Base-by-base conservation (phyloP, 2,329 filamentous ascomycete genomes). In the Monilinia laxa region DNA sequence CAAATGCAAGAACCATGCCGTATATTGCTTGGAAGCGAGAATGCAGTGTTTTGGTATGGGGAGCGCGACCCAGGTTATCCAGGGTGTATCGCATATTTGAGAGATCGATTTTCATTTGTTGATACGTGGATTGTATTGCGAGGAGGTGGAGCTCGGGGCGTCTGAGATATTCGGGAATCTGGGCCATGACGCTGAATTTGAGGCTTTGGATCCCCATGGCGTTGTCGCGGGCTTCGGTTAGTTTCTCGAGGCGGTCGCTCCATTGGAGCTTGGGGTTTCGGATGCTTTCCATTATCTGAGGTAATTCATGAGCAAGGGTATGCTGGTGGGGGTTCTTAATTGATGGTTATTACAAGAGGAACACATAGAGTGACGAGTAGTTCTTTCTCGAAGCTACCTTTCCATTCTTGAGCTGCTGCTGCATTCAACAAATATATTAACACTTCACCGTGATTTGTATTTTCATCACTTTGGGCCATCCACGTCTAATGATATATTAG, bases 141-240 rank as follows among this genome's bases (percentile, higher is more conserved):
- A 18, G 18, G 10, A 49, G 20, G 18, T 47, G 28, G 3, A 9
- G 1, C 14, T 49, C 6, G 10, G 42, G 57, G 6, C 23, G 5
- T 23, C 57, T 31, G 2, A 59, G 28, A 23, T 31, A 59, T 12
- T 59, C 57, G 2, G 25, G 57, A 18, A 59, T 42, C 20, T 59
- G 25, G 11, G 57, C 40, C 16, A 59, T 18, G 11, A n/a, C 25
- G 14, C 23, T 25, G 3, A 59, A 11, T 3, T 59, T 59, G 18
- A 59, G 40, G 20, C 40, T 59, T 35, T 47, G 25, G 7, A 59
- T 59, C 1, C 25, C 6, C 6, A 59, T 35, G 42, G 57, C 57
- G 2, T 59, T 35, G 23, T 59, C 57, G 9, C 57, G 57, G n/a
- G 57, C 57, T 47, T 59, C 57, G 11, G 57, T 59, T 31, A 59